phyloP scores from a whole-genome alignment of 2,329 filamentous ascomycete species.

The Alternaria viburni region DNA sequence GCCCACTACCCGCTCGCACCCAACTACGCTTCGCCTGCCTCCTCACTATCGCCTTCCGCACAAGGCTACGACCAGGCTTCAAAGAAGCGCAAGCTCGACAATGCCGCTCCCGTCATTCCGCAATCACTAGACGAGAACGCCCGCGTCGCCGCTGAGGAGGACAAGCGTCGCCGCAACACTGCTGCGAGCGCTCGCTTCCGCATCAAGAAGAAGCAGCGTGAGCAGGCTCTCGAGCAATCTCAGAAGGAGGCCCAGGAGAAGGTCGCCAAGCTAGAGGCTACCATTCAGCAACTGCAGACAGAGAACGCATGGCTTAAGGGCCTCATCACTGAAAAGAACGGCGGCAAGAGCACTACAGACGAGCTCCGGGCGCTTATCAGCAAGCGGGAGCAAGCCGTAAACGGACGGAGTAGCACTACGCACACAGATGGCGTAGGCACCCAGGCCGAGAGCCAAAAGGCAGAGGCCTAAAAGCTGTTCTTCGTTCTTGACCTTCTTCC shows the following conservation, averaged over 20 bases:
- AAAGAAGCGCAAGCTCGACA: constrained; percentile 57
- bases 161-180: constrained; percentile 61
- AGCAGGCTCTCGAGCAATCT: constrained; percentile 59
- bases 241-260: constrained; percentile 60
- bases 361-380: constrained; percentile 44
- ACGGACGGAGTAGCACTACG: constrained; percentile 44
- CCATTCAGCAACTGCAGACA: constrained; percentile 58
- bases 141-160: constrained; percentile 58
- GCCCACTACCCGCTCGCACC: constrained; percentile 32
- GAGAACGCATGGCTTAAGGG: constrained; percentile 61
- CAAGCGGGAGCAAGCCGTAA: constrained; percentile 42
- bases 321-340: constrained; percentile 58
- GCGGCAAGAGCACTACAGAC: constrained; percentile 40
- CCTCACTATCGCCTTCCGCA: constrained; percentile 38
- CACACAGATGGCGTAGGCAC: constrained; percentile 49
- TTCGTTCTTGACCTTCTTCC: background rate
- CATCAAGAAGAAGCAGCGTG: constrained; percentile 63
- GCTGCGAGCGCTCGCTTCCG: constrained; percentile 61
- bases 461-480: constrained; percentile 36
- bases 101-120: constrained; percentile 37
- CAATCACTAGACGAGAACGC: constrained; percentile 53
- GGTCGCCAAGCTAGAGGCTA: constrained; percentile 53
- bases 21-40: constrained; percentile 37
- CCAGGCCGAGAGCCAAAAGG: constrained; percentile 36
- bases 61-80: constrained; percentile 39